Evolutionary conservation across 768 basidiomycete species (phyloP).

Genomic region (Polyporus arcularius): DNA sequence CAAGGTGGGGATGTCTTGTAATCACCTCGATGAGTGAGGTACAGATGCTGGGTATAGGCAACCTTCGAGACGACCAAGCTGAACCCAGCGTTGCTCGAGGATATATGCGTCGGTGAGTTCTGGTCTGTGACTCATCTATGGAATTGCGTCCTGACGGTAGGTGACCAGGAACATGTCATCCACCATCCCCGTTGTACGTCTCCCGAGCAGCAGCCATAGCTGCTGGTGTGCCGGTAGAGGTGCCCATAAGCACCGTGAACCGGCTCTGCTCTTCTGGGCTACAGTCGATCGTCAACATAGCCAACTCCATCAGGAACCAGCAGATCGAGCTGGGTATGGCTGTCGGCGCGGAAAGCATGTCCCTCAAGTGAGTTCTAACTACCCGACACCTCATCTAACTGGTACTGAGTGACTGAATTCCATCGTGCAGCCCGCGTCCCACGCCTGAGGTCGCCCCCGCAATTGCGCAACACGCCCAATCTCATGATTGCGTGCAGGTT

Average conservation of each 20-base stretch:
- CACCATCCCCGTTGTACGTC: constrained; percentile 77
- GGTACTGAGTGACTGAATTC: constrained; percentile 4
- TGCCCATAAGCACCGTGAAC: constrained; percentile 91
- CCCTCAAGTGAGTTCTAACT: constrained; percentile 53
- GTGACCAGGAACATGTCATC: constrained; percentile 72
- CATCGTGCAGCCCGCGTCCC: constrained; percentile 63
- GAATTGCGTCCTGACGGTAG: not conserved
- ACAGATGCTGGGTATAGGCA: constrained; percentile 45
- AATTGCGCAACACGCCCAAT: constrained; percentile 60
- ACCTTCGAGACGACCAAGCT: constrained; percentile 65
- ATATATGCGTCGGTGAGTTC: constrained; percentile 77
- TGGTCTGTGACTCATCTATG: not conserved
- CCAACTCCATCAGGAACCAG: constrained; percentile 80
- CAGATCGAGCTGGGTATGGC: constrained; percentile 89
- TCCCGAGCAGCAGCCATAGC: constrained; percentile 86
- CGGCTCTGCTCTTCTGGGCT: constrained; percentile 93
- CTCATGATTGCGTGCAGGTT: constrained; percentile 78
- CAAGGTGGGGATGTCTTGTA: constrained; percentile 49
- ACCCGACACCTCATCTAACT: not conserved
- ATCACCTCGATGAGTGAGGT: not conserved
- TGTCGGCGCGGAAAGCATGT: constrained; percentile 82
- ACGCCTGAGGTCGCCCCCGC: constrained; percentile 64
- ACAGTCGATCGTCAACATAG: constrained; percentile 90
- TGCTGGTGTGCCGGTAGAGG: constrained; percentile 83
- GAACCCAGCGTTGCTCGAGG: constrained; percentile 72